Evolutionary conservation across 1,284 basidiomycete species (phyloP).

Genomic region (Cutaneotrichosporon mucoides): DNA sequence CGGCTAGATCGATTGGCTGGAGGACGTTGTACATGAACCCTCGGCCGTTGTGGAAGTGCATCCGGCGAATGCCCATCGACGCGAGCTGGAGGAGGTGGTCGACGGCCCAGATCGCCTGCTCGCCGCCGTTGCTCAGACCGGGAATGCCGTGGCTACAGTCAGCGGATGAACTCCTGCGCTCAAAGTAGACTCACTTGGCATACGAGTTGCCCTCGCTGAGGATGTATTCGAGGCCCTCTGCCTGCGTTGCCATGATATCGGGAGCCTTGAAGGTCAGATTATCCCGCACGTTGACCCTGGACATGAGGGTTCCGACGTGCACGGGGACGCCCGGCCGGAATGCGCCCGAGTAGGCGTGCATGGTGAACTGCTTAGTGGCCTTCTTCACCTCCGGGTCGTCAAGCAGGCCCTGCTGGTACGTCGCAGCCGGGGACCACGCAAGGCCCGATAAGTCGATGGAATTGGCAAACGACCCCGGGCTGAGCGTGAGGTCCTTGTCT

Average conservation of each 20-base stretch:
- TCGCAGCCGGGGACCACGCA: not conserved
- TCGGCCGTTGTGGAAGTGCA: slow-evolving; percentile 52
- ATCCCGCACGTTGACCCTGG: slow-evolving; percentile 57
- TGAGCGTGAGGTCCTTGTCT: not conserved
- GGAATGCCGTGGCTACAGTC: slow-evolving; percentile 57
- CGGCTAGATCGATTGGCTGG: slow-evolving; percentile 21
- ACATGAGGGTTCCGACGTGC: slow-evolving; percentile 42
- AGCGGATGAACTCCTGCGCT: not conserved
- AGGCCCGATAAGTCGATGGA: not conserved
- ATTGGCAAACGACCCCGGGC: slow-evolving; percentile 1
- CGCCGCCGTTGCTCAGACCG: slow-evolving; percentile 64
- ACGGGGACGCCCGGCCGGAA: not conserved
- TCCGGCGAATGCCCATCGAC: slow-evolving; percentile 45
- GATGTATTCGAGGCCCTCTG: slow-evolving; percentile 58
- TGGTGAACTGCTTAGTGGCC: not conserved
- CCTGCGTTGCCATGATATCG: slow-evolving; percentile 55
- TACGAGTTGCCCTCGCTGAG: slow-evolving; percentile 33
- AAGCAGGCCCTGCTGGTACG: not conserved
- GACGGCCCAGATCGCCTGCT: slow-evolving; percentile 64
- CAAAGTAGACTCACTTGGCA: not conserved
- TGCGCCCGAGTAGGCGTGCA: slow-evolving; percentile 3
- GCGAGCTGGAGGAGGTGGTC: slow-evolving; percentile 60
- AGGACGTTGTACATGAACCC: slow-evolving; percentile 52
- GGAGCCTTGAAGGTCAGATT: slow-evolving; percentile 54
- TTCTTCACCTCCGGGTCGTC: not conserved